These are phyloP conservation scores for Flaveria linearis DNA, from an alignment of 129 eudicot species.

Conservation along the genomic window DNA sequence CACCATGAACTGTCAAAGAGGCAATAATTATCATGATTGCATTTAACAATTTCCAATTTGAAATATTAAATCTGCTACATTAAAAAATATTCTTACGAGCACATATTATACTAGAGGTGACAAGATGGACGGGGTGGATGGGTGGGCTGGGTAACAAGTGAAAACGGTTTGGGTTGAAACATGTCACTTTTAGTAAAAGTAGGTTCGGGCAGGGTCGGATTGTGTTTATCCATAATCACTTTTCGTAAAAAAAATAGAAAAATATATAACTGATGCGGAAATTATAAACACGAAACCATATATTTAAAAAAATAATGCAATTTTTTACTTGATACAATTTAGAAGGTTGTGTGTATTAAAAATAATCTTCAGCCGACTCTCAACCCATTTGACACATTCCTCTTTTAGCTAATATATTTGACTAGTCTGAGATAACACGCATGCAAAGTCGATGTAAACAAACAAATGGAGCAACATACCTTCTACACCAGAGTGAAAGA, in stretches of 20 bases:
- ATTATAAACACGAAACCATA: background rate
- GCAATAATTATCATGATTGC: background rate
- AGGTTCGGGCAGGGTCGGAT: background rate
- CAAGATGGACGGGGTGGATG: too few species aligned
- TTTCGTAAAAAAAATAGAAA: background rate
- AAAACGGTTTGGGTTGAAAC: background rate
- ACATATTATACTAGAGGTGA: too few species aligned
- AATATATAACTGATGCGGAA: background rate
- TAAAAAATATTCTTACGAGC: background rate
- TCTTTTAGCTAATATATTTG: background rate
- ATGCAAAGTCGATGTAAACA: background rate
- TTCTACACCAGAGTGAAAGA: slow-evolving; percentile 82
- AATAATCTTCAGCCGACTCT: background rate
- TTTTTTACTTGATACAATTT: background rate
- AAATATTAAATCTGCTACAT: background rate
- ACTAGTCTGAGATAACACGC: background rate
- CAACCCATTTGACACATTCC: background rate
- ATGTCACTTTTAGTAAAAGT: background rate
- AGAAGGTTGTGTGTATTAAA: background rate
- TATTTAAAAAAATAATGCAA: background rate
- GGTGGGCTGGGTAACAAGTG: background rate
- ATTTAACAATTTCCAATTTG: background rate
- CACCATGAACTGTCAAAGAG: slow-evolving; percentile 58
- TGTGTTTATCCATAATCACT: background rate
- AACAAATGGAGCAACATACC: slow-evolving; percentile 37